Evolutionary conservation across 768 basidiomycete species (phyloP), one percentile per base, ranked within the genome.

Genomic region (Termitomyces sp.): DNA sequence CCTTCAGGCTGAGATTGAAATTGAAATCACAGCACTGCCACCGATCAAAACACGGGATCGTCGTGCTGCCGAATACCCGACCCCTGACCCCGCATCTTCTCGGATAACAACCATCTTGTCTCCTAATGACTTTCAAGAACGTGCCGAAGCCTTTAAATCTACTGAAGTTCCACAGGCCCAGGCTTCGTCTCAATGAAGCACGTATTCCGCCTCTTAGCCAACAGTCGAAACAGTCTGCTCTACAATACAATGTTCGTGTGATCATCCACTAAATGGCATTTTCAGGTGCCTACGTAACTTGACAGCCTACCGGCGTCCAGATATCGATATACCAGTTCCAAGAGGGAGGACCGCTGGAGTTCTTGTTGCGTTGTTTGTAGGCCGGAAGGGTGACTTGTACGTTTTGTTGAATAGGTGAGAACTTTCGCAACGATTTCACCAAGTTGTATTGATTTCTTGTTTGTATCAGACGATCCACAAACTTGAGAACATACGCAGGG

Each of bases 351-450:
- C 83, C 56, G 89, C 92, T 0, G 91, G 91, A 0, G 92, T 94
- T 0, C 81, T 94, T 10, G 88, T 94, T 0, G 91, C 92, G 11
- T 68, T 96, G 53, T 96, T 96, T 62, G 86, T 94, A 2, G 94
- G 94, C 0, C 78, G 94, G 7, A 79, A 81, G 36, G 94, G 94
- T 5, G 92, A 96, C 66, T 68, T 96, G 31, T 91, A 94, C 66
- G 94, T 96, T 4, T 70, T 95, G 36, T 80, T 96, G n/a, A 92
- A 85, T 67, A 80, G 87, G 92, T 91, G 69, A 67, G 89, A 11
- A 15, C 38, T 20, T 7, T 32, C 4, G 46, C 56, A 1, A 36
- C 5, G 3, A 6, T 0, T n/a, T 42, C 25, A 12, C n/a, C 40
- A 20, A 43, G 42, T 49, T 15, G 37, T 14, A 6, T 12, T 5